Evolutionary conservation across 2,329 filamentous ascomycete species (phyloP), one percentile per base, ranked within the genome.

Genomic region (Fusarium buharicum): DNA sequence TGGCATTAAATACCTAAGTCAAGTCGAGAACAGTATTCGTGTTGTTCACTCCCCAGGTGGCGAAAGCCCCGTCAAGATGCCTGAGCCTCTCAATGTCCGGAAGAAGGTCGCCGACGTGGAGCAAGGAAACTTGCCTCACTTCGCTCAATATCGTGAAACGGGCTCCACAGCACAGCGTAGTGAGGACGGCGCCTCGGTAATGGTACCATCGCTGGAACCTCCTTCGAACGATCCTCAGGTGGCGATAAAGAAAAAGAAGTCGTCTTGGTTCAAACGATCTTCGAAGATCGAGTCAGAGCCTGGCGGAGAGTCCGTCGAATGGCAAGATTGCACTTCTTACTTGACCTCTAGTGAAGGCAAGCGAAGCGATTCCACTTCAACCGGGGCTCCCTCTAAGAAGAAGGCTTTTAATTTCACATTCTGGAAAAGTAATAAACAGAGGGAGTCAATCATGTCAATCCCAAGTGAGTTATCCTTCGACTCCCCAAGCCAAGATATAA

Each of bases 341-440:
- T 47, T 60, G 30, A 61, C 61, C 38, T 66, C 65, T 44, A 69
- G 67, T 40, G 67, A 70, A 34, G 66, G 58, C 12, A 66, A 72
- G 55, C 55, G 68, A 55, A 62, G 64, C 52, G 43, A 74, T 43
- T 66, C 68, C 14, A 51, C 66, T n/a, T 47, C 65, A 20, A 63
- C 67, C 40, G 69, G 51, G 43, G 62, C 64, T 27, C 55, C 70
- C 3, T 73, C 72, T 46, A 86, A 81, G 74, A 85, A 82, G 75
- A 82, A 82, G 74, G 76, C 77, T 9, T 85, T 86, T 58, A 77
- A 75, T 27, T 78, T 86, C 14, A 76, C 81, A 6, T 86, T 86
- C 60, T 87, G 83, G 84, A 85, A 84, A 70, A 77, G 73, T 24
- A 77, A 72, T 47, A 84, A 79, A 41, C 73, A 64, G 22, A 81